Conservation (phyloP, 1,284 basidiomycete species). For the Blastosporella zonata region DNA sequence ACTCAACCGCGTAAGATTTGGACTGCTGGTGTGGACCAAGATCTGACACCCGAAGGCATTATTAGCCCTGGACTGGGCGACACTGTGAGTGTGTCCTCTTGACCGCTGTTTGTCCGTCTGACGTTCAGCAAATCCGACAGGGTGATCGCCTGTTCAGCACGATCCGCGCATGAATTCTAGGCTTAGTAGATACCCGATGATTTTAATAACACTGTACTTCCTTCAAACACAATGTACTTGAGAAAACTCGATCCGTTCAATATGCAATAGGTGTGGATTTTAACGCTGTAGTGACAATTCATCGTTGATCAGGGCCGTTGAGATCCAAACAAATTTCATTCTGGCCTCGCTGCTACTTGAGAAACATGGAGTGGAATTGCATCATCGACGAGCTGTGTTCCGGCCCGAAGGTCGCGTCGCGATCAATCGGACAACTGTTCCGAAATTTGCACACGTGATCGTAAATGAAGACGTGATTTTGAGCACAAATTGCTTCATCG, state of each 20-base stretch:
- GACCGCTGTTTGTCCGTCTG: conserved; percentile 3
- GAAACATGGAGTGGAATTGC: no score
- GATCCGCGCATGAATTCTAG: conserved; percentile 27
- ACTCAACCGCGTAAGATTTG: conserved; percentile 57
- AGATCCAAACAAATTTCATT: no score
- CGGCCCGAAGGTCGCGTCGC: not conserved
- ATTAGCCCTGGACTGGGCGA: conserved; percentile 89
- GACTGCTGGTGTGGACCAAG: conserved; percentile 77
- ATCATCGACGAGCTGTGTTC: no score
- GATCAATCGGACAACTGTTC: not conserved
- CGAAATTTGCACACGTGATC: conserved; percentile 26
- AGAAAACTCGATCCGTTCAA: no score
- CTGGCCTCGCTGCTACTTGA: no score
- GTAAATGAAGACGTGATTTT: conserved; percentile 37
- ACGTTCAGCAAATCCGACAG: conserved; percentile 34
- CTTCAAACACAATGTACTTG: no score
- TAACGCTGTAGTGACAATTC: no score
- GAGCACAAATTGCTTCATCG: conserved; percentile 37
- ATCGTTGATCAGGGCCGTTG: no score
- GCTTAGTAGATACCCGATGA: not conserved
- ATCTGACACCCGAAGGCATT: conserved; percentile 70
- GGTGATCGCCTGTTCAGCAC: conserved; percentile 69
- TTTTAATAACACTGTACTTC: not conserved
- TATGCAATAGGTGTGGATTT: no score
- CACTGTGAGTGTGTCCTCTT: conserved; percentile 51